Conservation (phyloP, 371 early-diverging fungal genomes). For the Conidiobolus coronatus region DNA sequence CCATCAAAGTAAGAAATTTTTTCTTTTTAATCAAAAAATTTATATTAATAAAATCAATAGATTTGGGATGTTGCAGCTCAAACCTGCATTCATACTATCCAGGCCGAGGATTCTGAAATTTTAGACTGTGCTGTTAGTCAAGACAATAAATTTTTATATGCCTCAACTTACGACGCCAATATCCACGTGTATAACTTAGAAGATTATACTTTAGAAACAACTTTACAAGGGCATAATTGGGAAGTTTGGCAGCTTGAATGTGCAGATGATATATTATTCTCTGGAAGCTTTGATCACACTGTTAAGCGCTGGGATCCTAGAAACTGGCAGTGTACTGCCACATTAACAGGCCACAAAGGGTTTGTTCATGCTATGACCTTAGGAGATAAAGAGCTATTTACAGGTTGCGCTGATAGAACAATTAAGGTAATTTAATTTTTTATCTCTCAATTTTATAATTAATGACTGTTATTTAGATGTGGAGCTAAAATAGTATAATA, state of each 20-base stretch:
- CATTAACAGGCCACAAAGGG: slow-evolving; percentile 35
- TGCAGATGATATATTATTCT: slow-evolving; percentile 24
- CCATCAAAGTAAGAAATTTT: slow-evolving; percentile 15
- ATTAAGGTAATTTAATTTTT: slow-evolving; percentile 15
- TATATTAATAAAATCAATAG: slow-evolving; percentile 6
- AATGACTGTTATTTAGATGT: too few species aligned
- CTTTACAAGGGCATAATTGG: slow-evolving; percentile 35
- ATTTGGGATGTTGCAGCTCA: slow-evolving; percentile 31
- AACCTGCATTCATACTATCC: slow-evolving; percentile 16
- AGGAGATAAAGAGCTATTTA: slow-evolving; percentile 20
- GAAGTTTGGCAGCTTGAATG: slow-evolving; percentile 42
- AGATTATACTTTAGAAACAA: slow-evolving; percentile 15
- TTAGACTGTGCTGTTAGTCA: slow-evolving; percentile 18
- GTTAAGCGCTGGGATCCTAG: slow-evolving; percentile 41
- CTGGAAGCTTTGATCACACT: slow-evolving; percentile 39
- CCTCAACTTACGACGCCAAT: slow-evolving; percentile 32
- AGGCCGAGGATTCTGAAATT: slow-evolving; percentile 21
- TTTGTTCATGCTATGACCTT: slow-evolving; percentile 34
- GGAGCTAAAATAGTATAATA: too few species aligned
- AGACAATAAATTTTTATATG: slow-evolving; percentile 26
- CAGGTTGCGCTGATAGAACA: slow-evolving; percentile 37
- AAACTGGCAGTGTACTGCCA: slow-evolving; percentile 20
- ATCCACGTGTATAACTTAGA: slow-evolving; percentile 27
- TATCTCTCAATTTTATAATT: not conserved
- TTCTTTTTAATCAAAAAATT: not conserved